Evolutionary conservation across 805 yeast genomes (phyloP).

Genomic region (Lipomyces kockii): DNA sequence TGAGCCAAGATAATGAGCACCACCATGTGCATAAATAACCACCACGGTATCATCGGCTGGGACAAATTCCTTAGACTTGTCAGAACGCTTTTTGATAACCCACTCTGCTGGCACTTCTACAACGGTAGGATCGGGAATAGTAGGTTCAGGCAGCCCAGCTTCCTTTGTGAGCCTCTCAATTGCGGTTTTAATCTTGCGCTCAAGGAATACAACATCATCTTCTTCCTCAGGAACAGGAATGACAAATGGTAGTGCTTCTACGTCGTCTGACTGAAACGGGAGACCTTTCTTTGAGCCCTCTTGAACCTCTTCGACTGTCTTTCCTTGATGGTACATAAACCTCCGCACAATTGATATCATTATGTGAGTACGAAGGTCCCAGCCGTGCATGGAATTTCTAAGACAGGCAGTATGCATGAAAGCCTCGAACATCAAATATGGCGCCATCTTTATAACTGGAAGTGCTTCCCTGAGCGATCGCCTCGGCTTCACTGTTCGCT

Average conservation of each 20-base stretch:
- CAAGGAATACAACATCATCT: slow-evolving; percentile 11
- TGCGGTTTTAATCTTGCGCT: slow-evolving; percentile 14
- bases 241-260: slow-evolving; percentile 10
- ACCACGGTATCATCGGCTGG: slow-evolving; percentile 23
- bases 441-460: slow-evolving; percentile 8
- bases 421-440: slow-evolving; percentile 24
- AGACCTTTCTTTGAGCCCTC: slow-evolving; percentile 1
- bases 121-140: slow-evolving; percentile 25
- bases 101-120: slow-evolving; percentile 28
- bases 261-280: slow-evolving; percentile 11
- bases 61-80: background rate
- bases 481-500: background rate
- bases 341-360: slow-evolving; percentile 26
- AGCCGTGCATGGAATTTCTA: slow-evolving; percentile 30
- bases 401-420: slow-evolving; percentile 27
- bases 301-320: slow-evolving; percentile 31
- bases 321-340: slow-evolving; percentile 7
- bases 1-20: slow-evolving; percentile 37
- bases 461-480: slow-evolving; percentile 8
- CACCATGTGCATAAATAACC: slow-evolving; percentile 36
- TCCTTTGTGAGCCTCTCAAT: slow-evolving; percentile 22
- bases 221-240: slow-evolving; percentile 21
- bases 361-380: slow-evolving; percentile 33
- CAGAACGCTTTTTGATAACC: slow-evolving; percentile 18
- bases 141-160: slow-evolving; percentile 18